Evolutionary conservation across 257 asterid genomes (phyloP).

Genomic region (Voacanga thouarsii): DNA sequence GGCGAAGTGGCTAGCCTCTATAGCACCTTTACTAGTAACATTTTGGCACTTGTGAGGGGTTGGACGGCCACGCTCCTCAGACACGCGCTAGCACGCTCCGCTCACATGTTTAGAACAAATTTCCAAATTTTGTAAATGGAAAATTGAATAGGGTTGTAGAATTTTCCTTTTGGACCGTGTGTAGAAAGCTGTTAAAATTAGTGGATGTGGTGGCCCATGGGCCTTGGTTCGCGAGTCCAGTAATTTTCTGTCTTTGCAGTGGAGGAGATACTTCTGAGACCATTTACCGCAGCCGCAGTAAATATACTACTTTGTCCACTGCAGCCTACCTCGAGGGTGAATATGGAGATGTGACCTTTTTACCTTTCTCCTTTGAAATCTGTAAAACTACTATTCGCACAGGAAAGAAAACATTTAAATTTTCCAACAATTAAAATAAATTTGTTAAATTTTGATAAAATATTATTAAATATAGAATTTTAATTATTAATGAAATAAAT

Average conservation of each 20-base stretch:
- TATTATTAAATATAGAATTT: no score
- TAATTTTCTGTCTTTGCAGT: neutral
- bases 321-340: no score
- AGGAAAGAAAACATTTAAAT: no score
- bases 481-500: no score
- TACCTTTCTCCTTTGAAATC: no score
- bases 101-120: neutral
- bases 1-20: neutral
- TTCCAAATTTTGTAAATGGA: neutral
- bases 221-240: neutral
- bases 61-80: slow-evolving; percentile 3
- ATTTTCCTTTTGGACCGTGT: neutral
- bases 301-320: no score
- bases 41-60: neutral
- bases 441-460: no score
- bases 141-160: neutral
- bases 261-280: neutral
- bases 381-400: no score
- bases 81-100: slow-evolving; percentile 19
- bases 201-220: slow-evolving; percentile 20
- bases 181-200: neutral
- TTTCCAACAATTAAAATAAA: no score
- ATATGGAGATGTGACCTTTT: no score
- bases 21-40: neutral
- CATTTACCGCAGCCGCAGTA: neutral